Conservation (phyloP, 768 basidiomycete genomes). For the Paxillus rubicundulus region DNA sequence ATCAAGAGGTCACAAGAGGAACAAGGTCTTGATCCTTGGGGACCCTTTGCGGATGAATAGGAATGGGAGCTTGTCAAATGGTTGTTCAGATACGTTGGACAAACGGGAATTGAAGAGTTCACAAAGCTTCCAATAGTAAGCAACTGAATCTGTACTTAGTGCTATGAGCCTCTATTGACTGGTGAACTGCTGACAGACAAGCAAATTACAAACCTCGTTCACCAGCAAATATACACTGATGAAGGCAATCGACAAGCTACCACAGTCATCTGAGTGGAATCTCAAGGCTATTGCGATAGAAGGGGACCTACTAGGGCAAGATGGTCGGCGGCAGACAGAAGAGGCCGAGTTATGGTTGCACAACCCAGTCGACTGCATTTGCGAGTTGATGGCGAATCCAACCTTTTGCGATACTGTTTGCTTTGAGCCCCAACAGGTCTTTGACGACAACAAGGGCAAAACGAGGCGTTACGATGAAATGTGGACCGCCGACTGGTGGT, state of each 20-base stretch:
- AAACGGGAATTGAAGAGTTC: conserved; percentile 19
- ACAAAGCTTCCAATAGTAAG: conserved; percentile 16
- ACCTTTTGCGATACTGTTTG: conserved; percentile 22
- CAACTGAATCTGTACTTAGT: background rate
- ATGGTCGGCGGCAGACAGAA: conserved; percentile 8
- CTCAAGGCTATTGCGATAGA: no score
- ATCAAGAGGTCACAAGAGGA: conserved; percentile 2
- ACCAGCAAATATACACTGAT: background rate
- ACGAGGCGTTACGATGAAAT: conserved; percentile 34
- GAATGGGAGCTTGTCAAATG: conserved; percentile 21
- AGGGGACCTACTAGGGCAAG: background rate
- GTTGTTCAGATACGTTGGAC: conserved; percentile 17
- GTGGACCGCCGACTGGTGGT: conserved; percentile 39
- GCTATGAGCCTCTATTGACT: background rate
- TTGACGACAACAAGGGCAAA: conserved; percentile 4
- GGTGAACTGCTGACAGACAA: background rate
- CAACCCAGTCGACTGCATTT: conserved; percentile 27
- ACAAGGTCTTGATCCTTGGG: no score
- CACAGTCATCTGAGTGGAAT: background rate
- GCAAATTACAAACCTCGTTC: background rate
- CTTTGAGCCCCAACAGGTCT: no score
- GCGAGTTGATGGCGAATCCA: no score
- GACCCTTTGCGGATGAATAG: conserved; percentile 10
- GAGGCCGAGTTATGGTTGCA: conserved; percentile 22
- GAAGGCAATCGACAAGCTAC: background rate